phyloP scores from a whole-genome alignment of 2,329 filamentous ascomycete genomes.

The Ramichloridium luteum region DNA sequence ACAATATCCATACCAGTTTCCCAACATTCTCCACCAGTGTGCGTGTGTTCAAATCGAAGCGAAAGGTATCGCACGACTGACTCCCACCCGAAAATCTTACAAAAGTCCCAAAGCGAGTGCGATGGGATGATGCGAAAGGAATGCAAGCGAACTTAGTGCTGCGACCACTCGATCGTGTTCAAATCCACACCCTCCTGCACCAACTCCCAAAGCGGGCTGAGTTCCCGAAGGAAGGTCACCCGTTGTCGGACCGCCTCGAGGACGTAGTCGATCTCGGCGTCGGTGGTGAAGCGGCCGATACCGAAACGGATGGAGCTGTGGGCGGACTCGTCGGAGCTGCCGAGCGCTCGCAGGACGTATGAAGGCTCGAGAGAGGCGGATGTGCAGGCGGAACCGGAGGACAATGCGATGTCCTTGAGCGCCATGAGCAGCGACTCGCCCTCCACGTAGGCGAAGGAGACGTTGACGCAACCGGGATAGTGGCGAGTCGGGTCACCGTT shows the following conservation, averaged over 20 bases:
- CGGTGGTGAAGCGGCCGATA: constrained; percentile 92
- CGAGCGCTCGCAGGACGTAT: constrained; percentile 86
- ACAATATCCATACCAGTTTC: no score
- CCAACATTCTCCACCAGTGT: no score
- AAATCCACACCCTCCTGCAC: constrained; percentile 94
- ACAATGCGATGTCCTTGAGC: constrained; percentile 92
- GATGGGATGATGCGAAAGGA: no score
- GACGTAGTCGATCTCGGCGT: constrained; percentile 92
- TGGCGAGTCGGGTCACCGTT: constrained; percentile 76
- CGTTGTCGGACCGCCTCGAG: constrained; percentile 84
- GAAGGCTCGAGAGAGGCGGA: constrained; percentile 93
- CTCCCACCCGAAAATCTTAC: no score
- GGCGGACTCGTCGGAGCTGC: constrained; percentile 92
- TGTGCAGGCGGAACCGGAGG: constrained; percentile 92
- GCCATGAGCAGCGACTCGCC: constrained; percentile 97
- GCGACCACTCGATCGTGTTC: constrained; percentile 95
- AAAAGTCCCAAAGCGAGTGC: no score
- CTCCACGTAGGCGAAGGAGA: constrained; percentile 97
- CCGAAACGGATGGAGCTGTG: constrained; percentile 97
- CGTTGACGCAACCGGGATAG: constrained; percentile 95
- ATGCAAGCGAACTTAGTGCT: constrained; percentile 72
- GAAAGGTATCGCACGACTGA: no score
- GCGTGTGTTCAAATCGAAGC: no score
- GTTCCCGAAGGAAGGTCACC: constrained; percentile 82
- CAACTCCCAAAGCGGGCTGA: constrained; percentile 93